Percentiles rank a stretch among this genome's conserved stretches.
phyloP scores from a whole-genome alignment of 2,329 filamentous ascomycete species.

The Parafenestella ontariensis region DNA sequence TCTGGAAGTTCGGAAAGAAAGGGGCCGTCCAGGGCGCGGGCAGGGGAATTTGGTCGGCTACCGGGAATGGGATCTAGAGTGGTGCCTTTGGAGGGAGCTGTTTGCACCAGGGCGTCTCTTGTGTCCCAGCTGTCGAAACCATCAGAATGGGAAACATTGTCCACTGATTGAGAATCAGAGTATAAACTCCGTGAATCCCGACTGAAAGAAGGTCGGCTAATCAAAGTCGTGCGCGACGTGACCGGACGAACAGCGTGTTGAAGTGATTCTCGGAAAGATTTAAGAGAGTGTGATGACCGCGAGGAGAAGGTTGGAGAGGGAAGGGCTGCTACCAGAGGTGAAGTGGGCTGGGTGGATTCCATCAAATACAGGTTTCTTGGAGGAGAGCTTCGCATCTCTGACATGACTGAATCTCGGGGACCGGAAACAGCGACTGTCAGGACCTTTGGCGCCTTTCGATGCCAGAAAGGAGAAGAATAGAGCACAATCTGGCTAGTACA shows the following conservation, averaged over 20 bases:
- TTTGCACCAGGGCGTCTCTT: slow-evolving; percentile 58
- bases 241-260: slow-evolving; percentile 48
- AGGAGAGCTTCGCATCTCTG: slow-evolving; percentile 37
- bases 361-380: slow-evolving; percentile 35
- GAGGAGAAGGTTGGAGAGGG: slow-evolving; percentile 47
- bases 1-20: slow-evolving; percentile 43
- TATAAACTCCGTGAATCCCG: slow-evolving; percentile 44
- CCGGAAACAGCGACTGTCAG: slow-evolving; percentile 31
- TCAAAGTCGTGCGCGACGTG: slow-evolving; percentile 46
- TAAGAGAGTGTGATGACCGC: slow-evolving; percentile 45
- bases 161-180: slow-evolving; percentile 43
- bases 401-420: slow-evolving; percentile 46
- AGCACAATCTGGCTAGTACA: slow-evolving; percentile 39
- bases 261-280: slow-evolving; percentile 47
- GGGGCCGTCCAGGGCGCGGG: slow-evolving; percentile 63
- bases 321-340: slow-evolving; percentile 37
- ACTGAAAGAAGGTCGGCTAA: slow-evolving; percentile 41
- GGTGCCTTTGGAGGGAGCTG: slow-evolving; percentile 52
- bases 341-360: slow-evolving; percentile 31
- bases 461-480: slow-evolving; percentile 38
- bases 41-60: slow-evolving; percentile 71
- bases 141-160: slow-evolving; percentile 56
- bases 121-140: slow-evolving; percentile 80
- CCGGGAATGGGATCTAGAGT: slow-evolving; percentile 75
- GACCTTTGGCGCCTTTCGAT: slow-evolving; percentile 22